phyloP scores from a whole-genome alignment of 1,139 yeast species.

The Geotrichum citri-aurantii region DNA sequence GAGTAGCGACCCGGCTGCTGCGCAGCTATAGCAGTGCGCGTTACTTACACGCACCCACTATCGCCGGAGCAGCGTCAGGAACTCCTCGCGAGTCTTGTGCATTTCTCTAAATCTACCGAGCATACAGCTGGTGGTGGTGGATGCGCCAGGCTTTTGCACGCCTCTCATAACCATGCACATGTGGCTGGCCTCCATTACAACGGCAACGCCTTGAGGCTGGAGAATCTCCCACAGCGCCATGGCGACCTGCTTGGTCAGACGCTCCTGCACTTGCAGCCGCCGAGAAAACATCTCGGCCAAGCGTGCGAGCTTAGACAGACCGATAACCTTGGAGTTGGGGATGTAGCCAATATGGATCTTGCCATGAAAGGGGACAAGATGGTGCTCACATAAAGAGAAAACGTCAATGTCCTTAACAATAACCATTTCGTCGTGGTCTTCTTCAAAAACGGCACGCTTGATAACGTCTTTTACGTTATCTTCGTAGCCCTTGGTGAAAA shows the following conservation, averaged over 20 bases:
- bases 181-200: conserved; percentile 94
- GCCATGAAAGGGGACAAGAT: conserved; percentile 93
- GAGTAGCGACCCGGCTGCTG: neutral
- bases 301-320: conserved; percentile 87
- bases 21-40: neutral
- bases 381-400: conserved; percentile 93
- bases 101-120: conserved; percentile 89
- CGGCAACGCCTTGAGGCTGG: conserved; percentile 95
- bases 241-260: conserved; percentile 94
- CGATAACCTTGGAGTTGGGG: conserved; percentile 91
- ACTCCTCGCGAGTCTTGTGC: conserved; percentile 94
- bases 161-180: conserved; percentile 99
- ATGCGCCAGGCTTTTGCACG: conserved; percentile 88
- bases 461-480: conserved; percentile 77
- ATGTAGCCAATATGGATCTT: conserved; percentile 95
- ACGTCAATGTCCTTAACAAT: conserved; percentile 92
- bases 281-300: conserved; percentile 96
- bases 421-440: conserved; percentile 98
- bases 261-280: conserved; percentile 92
- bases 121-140: conserved; percentile 95
- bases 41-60: neutral
- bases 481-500: conserved; percentile 93
- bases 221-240: conserved; percentile 88
- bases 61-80: conserved; percentile 57
- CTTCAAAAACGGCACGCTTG: conserved; percentile 93